A percentile compares a stretch with the other conserved stretches of the same genome.
phyloP scores from a whole-genome alignment of 2,329 filamentous ascomycete species.

The Stromatinia cepivora region DNA sequence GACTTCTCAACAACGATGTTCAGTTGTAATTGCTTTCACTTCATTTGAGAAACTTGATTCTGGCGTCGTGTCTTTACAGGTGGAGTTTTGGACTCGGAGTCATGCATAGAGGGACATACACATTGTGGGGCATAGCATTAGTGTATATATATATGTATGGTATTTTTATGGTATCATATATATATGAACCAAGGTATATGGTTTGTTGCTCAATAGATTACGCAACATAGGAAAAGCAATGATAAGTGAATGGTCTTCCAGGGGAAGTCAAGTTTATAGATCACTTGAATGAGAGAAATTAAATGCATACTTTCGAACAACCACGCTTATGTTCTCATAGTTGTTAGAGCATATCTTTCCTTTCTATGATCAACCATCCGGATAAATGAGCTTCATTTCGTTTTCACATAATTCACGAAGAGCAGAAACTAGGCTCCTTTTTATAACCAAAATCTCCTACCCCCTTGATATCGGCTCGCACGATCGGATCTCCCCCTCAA shows the following conservation, averaged over 20 bases:
- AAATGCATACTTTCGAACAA: background rate
- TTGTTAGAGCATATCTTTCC: background rate
- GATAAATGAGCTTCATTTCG: background rate
- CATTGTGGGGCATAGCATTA: slow-evolving; percentile 3
- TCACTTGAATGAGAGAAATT: slow-evolving; percentile 7
- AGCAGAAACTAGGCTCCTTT: background rate
- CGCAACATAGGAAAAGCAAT: background rate
- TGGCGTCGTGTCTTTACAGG: background rate
- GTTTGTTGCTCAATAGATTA: background rate
- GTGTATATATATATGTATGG: too few species aligned
- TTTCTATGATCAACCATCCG: background rate
- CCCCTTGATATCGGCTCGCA: background rate
- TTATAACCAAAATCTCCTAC: background rate
- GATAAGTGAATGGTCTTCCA: background rate
- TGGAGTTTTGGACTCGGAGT: slow-evolving; percentile 17
- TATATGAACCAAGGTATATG: background rate
- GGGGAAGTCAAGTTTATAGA: background rate
- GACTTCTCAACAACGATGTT: slow-evolving; percentile 79
- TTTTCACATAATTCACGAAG: background rate
- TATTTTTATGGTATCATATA: slow-evolving; percentile 8
- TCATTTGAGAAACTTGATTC: background rate
- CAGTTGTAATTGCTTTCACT: slow-evolving; percentile 60
- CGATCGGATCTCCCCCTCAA: background rate
- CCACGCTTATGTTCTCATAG: background rate
- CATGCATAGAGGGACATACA: slow-evolving; percentile 10